phyloP scores from a whole-genome alignment of 768 basidiomycete genomes.

The Tulasnella sp. region DNA sequence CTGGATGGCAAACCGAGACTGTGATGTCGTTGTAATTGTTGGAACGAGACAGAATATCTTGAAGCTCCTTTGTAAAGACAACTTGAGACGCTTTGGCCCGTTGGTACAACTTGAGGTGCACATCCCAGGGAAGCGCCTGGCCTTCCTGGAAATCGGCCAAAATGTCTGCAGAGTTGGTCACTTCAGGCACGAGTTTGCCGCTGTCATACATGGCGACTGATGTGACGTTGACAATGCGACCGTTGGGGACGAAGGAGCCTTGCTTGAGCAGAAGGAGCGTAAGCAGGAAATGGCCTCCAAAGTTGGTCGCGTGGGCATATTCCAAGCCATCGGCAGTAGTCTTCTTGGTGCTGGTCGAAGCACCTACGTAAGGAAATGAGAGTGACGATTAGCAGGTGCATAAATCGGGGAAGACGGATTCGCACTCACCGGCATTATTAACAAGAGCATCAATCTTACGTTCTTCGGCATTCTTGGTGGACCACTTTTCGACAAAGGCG shows the following conservation, averaged over 20 bases:
- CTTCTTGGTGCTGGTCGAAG: slow-evolving; percentile 1
- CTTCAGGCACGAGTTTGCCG: neutral
- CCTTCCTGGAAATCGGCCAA: slow-evolving; percentile 14
- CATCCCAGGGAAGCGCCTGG: neutral
- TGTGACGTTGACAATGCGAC: slow-evolving; percentile 20
- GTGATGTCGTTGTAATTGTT: slow-evolving; percentile 14
- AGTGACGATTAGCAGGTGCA: neutral
- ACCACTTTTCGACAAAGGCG: slow-evolving; percentile 18
- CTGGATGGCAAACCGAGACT: slow-evolving; percentile 22
- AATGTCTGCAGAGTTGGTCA: slow-evolving; percentile 18
- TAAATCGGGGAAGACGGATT: neutral
- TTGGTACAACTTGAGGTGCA: neutral
- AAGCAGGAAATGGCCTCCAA: slow-evolving; percentile 9
- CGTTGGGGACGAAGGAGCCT: slow-evolving; percentile 11
- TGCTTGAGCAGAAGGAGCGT: slow-evolving; percentile 13
- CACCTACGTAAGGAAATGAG: neutral
- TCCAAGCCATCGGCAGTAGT: slow-evolving; percentile 24
- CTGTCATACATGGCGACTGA: slow-evolving; percentile 8
- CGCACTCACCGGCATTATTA: slow-evolving; percentile 23
- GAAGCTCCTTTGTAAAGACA: slow-evolving; percentile 20
- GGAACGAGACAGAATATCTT: neutral
- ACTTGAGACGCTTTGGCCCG: slow-evolving; percentile 16
- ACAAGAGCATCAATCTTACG: slow-evolving; percentile 18
- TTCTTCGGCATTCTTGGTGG: neutral
- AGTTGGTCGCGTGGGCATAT: slow-evolving; percentile 12